Percentiles rank a stretch among this genome's conserved stretches.
Conservation (phyloP, 768 basidiomycete species). For the Serendipita vermifera region DNA sequence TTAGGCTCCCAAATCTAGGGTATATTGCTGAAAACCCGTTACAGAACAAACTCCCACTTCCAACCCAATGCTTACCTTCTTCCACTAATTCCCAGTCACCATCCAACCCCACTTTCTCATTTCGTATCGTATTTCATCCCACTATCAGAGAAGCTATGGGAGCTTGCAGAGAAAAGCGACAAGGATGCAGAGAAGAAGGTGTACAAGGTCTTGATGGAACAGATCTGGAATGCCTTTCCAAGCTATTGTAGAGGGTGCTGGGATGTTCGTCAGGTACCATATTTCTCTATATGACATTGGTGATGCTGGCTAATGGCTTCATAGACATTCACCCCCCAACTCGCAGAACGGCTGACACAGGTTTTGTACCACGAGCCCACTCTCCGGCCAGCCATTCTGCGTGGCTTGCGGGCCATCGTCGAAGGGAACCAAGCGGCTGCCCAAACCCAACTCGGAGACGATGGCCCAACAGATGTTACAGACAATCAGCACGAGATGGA, state of each 20-base stretch:
- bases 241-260: conserved; percentile 76
- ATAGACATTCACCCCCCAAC: conserved; percentile 60
- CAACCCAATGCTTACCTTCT: conserved; percentile 88
- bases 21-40: conserved; percentile 8
- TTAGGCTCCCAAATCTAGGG: neutral
- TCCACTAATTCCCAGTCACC: conserved; percentile 68
- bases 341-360: conserved; percentile 84
- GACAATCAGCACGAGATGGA: conserved; percentile 25
- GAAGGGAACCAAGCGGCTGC: conserved; percentile 58
- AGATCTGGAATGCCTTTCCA: conserved; percentile 83
- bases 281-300: neutral
- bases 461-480: conserved; percentile 22
- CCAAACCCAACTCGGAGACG: conserved; percentile 26
- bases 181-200: conserved; percentile 81
- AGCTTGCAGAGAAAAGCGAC: conserved; percentile 70
- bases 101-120: conserved; percentile 69
- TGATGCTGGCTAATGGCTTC: neutral
- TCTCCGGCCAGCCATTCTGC: conserved; percentile 70
- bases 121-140: conserved; percentile 89
- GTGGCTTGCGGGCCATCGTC: conserved; percentile 66
- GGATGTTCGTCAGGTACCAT: conserved; percentile 54
- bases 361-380: conserved; percentile 82
- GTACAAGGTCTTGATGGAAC: conserved; percentile 85
- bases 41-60: conserved; percentile 47
- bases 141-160: conserved; percentile 85